Evolutionary conservation across 192 early-diverging fungal genomes (phyloP), one percentile per base, ranked within the genome.

Genomic region (Gigaspora rosea): DNA sequence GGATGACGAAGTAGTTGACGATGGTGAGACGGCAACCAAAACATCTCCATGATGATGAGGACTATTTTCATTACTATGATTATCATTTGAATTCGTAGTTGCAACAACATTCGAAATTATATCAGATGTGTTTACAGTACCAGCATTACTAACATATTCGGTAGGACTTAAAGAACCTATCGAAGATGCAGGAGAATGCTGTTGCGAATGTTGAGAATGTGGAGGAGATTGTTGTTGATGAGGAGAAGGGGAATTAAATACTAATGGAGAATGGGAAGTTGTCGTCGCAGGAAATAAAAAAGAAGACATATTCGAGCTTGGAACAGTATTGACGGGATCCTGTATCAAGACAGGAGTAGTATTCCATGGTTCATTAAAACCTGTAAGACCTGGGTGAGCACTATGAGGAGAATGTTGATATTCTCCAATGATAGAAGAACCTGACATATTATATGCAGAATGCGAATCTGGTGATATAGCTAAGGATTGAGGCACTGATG

Each of bases 291-390:
- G 48, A 20, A 69, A 69, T 18, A 22, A 49, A 69, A 49, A 48
- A 59, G n/a, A 64, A 13, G 33, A 64, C 32, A 64, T 64, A 64
- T 35, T 35, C 9, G 62, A 16, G 33, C 32, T 64, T 35, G 62
- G 33, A 64, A 64, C 62, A 33, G 70, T 33, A 71, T 27, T 71
- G 32, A 71, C 50, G 32, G 70, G 11, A 71, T 57, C 70, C 11
- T n/a, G 50, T 15, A 71, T 71, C 58, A 74, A 56, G 12, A 74
- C 72, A 9, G 72, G 15, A 9, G 72, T 62, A 0, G 72, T 62
- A 22, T 50, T 49, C 72, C 72, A 74, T n/a, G 57, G 48, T 15
- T 74, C 73, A n/a, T 49, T 74, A 36, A 62, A 74, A 36, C 36
- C 58, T 49, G 70, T 56, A 10, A 72, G 15, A 63, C 15, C 27